Percentiles rank a stretch among this genome's conserved stretches.
Evolutionary conservation across 495 filamentous ascomycete genomes (phyloP).

Genomic region (Trichoderma orchidacearum): DNA sequence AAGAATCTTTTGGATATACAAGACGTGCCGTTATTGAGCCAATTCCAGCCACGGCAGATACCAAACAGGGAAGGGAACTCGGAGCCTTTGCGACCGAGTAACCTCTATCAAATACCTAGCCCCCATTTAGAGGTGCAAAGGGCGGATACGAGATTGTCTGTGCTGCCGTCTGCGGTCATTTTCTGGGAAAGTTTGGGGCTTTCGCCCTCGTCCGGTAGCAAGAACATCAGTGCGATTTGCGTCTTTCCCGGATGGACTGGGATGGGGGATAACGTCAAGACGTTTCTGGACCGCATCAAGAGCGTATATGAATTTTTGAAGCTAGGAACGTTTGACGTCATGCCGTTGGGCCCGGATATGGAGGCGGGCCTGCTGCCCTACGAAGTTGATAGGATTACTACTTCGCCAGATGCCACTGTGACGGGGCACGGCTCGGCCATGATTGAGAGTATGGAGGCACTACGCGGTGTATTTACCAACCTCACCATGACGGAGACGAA

Average conservation of each 20-base stretch:
- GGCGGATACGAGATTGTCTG: constrained; percentile 56
- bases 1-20: constrained; percentile 35
- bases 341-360: constrained; percentile 35
- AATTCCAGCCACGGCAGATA: constrained; percentile 27
- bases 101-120: constrained; percentile 35
- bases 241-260: constrained; percentile 56
- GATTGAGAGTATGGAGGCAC: constrained; percentile 15
- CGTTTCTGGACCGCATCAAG: constrained; percentile 58
- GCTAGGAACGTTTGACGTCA: constrained; percentile 55
- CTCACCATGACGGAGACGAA: constrained; percentile 31
- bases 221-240: constrained; percentile 68
- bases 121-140: constrained; percentile 71
- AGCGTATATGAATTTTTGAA: constrained; percentile 68
- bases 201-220: constrained; percentile 60
- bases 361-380: constrained; percentile 48
- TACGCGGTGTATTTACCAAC: constrained; percentile 22
- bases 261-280: constrained; percentile 42
- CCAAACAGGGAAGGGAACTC: constrained; percentile 9
- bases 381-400: constrained; percentile 22
- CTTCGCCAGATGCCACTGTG: constrained; percentile 11
- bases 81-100: constrained; percentile 21
- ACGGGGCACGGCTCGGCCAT: constrained; percentile 14
- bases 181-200: constrained; percentile 93
- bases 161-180: constrained; percentile 61
- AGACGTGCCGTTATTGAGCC: constrained; percentile 32